Percentiles rank a stretch among this genome's conserved stretches.
Conservation (phyloP, 192 early-diverging fungal genomes). For the Umbelopsis sp. region DNA sequence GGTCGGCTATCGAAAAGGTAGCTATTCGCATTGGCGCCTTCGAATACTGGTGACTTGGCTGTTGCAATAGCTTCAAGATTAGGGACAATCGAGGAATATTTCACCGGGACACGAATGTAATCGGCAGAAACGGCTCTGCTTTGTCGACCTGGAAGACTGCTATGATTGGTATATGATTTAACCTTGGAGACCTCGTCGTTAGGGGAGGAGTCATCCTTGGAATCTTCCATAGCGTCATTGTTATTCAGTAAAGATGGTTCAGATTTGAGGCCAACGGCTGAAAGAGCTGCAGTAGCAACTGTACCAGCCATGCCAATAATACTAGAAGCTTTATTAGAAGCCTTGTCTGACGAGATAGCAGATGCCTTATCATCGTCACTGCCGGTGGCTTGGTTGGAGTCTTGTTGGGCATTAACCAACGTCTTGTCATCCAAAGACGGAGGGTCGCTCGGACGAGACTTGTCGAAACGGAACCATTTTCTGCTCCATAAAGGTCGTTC, state of each 20-base stretch:
- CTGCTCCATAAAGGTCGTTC: conserved; percentile 4
- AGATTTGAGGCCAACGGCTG: conserved; percentile 1
- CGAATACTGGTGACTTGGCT: conserved; percentile 7
- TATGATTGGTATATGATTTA: too few species aligned
- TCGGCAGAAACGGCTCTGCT: background rate
- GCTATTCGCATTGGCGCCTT: background rate
- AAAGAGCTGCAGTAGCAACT: conserved; percentile 22
- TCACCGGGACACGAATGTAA: background rate
- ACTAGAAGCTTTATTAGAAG: conserved; percentile 2
- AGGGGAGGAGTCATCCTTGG: background rate
- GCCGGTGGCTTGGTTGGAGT: too few species aligned
- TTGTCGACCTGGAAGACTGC: background rate
- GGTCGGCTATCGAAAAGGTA: background rate
- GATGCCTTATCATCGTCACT: background rate
- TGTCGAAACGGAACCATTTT: conserved; percentile 3
- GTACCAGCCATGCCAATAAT: conserved; percentile 22
- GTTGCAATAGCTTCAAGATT: conserved; percentile 7
- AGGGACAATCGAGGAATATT: conserved; percentile 7
- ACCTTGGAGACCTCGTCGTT: too few species aligned
- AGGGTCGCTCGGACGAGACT: background rate
- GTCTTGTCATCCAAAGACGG: background rate
- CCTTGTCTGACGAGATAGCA: background rate
- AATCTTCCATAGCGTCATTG: background rate
- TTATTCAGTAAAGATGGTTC: background rate
- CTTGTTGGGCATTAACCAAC: background rate